phyloP scores from a whole-genome alignment of 75 land plant genomes.

The Isoetes taiwanensis region DNA sequence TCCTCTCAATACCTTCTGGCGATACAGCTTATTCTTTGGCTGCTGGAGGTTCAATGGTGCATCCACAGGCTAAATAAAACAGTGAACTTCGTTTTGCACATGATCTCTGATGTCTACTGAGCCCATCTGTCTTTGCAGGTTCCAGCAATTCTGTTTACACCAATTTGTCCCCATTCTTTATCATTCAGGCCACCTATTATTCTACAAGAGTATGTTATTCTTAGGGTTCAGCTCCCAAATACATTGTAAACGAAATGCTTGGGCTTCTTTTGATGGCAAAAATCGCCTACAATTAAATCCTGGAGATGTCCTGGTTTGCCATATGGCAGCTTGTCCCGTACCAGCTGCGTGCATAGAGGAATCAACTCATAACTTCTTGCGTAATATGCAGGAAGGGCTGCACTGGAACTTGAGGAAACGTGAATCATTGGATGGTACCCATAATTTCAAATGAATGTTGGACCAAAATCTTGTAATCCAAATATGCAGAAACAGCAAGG shows the following conservation, averaged over 20 bases:
- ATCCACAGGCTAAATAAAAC: background rate
- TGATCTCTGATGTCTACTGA: background rate
- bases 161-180: slow-evolving; percentile 1
- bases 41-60: slow-evolving; percentile 5
- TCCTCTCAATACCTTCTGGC: background rate
- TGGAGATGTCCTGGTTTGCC: background rate
- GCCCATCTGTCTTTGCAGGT: background rate
- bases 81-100: background rate
- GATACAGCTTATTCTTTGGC: slow-evolving; percentile 1
- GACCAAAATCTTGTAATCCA: too few species aligned
- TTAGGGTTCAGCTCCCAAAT: background rate
- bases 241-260: background rate
- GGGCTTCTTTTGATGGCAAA: slow-evolving; percentile 5
- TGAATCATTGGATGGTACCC: too few species aligned
- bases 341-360: background rate
- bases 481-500: too few species aligned
- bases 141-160: slow-evolving; percentile 2
- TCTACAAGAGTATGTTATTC: background rate
- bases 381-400: background rate
- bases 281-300: background rate
- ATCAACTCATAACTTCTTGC: background rate
- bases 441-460: too few species aligned
- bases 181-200: slow-evolving; percentile 2
- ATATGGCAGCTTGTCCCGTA: background rate
- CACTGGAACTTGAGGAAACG: slow-evolving; percentile 1